phyloP scores from a whole-genome alignment of 2,329 filamentous ascomycete species.

The Fusarium sp. region DNA sequence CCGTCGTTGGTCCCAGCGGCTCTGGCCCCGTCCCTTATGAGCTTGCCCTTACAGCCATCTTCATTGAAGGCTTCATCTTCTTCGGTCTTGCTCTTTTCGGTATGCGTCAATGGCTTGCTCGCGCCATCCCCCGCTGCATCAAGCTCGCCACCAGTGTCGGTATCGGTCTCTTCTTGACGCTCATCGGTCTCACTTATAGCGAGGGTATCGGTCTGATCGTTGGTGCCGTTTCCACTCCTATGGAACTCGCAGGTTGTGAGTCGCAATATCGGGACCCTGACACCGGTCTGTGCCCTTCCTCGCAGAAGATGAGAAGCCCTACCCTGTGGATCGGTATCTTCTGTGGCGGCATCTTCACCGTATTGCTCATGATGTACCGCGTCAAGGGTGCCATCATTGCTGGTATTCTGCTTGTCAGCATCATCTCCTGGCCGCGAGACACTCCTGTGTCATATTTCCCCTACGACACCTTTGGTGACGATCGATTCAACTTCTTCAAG shows the following conservation, averaged over 20 bases:
- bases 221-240: constrained; percentile 73
- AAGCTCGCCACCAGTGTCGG: constrained; percentile 88
- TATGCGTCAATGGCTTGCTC: constrained; percentile 87
- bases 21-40: constrained; percentile 77
- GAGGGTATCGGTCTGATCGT: constrained; percentile 84
- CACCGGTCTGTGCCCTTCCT: constrained; percentile 64
- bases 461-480: constrained; percentile 73
- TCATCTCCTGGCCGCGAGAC: constrained; percentile 86
- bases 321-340: constrained; percentile 91
- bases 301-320: constrained; percentile 81
- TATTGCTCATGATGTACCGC: constrained; percentile 83
- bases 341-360: constrained; percentile 82
- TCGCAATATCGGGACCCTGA: constrained; percentile 46
- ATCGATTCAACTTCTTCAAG: constrained; percentile 86
- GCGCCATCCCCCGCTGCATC: constrained; percentile 83
- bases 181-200: constrained; percentile 81
- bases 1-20: constrained; percentile 76
- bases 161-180: constrained; percentile 83
- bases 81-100: constrained; percentile 81
- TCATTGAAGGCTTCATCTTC: constrained; percentile 89
- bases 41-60: constrained; percentile 84
- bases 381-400: constrained; percentile 88
- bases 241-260: constrained; percentile 79
- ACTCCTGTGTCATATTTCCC: constrained; percentile 86
- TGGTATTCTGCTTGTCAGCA: constrained; percentile 83